Base-by-base conservation (phyloP, 1,284 basidiomycete genomes). In the Quambalaria eucalypti region DNA sequence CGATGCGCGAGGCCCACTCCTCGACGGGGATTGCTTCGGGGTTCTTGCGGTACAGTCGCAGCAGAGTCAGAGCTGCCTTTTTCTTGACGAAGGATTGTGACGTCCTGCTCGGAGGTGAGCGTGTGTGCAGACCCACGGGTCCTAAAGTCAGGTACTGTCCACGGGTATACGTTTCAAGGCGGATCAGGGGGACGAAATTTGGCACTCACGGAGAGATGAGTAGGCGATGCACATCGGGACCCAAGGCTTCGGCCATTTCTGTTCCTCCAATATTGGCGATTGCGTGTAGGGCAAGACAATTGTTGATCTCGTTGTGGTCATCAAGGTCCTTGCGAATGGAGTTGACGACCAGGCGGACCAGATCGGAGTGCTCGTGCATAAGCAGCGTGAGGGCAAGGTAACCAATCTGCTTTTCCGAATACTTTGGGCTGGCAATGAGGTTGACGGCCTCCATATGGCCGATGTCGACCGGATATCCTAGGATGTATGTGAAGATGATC, bases 361-460 rank as follows among this genome's bases (percentile, higher is more conserved):
- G 87, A 71, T 98, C 93, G 36, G 91, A 96, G 76, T 96, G 91
- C 78, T 98, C 93, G 78, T 97, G 91, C 90, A 98, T 93, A 51
- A 98, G 81, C 49, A 98, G 78, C 2, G 95, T 98, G 25, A 98
- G 86, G 10, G 95, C 95, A 44, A 98, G 85, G 78, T 99, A 98
- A 21, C 29, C 93, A 65, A 99, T 98, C 78, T 99, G 95, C 79
- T 99, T 99, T 79, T 99, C 95, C 68, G 88, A 91, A 77, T 98
- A 98, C 74, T 95, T 97, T 46, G 84, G 79, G 73, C 89, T 92
- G 36, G 92, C 87, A 68, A 99, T 96, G 64, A 99, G 82, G 77
- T 98, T 96, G 68, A 98, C 88, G 12, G 95, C 93, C 74, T 98
- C 93, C 91, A 98, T 95, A 77, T 98, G 93, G 4, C 95, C 95